Conservation (phyloP, 2,329 filamentous ascomycete genomes). For the Aspergillus tamarii region DNA sequence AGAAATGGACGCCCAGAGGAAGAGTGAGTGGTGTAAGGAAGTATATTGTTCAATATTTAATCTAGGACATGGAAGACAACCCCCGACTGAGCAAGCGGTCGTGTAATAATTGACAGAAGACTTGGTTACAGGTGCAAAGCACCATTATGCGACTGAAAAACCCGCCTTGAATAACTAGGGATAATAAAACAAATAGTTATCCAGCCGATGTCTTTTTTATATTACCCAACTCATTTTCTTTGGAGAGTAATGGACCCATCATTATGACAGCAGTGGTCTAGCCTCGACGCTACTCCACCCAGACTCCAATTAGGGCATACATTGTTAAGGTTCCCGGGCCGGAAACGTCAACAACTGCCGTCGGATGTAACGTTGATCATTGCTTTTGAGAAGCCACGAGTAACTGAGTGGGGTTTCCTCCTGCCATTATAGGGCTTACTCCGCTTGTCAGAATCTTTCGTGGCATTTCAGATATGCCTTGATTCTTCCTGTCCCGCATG, state of each 20-base stretch:
- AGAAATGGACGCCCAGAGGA: too few species aligned
- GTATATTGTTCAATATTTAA: too few species aligned
- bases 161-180: too few species aligned
- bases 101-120: neutral
- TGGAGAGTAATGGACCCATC: neutral
- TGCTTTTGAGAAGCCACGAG: neutral
- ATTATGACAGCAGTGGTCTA: neutral
- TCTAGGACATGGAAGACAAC: too few species aligned
- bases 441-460: neutral
- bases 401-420: neutral
- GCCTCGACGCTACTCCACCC: neutral
- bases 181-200: neutral
- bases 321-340: neutral
- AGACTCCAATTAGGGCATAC: neutral
- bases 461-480: neutral
- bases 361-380: neutral
- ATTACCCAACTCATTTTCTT: neutral
- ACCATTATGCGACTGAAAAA: rapidly evolving
- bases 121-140: neutral
- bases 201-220: neutral
- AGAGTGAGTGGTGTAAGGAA: too few species aligned
- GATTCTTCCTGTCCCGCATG: too few species aligned
- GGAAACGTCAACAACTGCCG: neutral
- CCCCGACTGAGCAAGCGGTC: too few species aligned
- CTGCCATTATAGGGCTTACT: neutral